phyloP scores from a whole-genome alignment of 2,329 filamentous ascomycete genomes.

The Ophiostoma angusticollis region DNA sequence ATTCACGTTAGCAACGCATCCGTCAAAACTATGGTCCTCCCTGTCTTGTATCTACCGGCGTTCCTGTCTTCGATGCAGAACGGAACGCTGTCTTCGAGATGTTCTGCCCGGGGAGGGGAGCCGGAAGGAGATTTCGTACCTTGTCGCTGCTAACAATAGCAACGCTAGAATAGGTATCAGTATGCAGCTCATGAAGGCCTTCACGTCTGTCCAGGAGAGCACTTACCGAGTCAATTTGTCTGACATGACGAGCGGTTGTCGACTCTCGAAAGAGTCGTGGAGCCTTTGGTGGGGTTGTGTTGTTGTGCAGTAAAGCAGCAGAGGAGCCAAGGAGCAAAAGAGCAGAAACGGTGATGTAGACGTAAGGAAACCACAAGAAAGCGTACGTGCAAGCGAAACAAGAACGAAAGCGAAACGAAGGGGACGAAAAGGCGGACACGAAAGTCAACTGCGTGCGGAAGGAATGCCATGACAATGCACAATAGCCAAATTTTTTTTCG shows the following conservation, averaged over 20 bases:
- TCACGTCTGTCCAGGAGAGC: not conserved
- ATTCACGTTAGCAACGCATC: conserved; percentile 22
- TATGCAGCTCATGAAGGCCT: no score
- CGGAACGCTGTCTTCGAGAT: conserved; percentile 5
- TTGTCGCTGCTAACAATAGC: conserved; percentile 99
- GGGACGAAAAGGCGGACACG: not conserved
- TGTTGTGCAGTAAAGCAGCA: not conserved
- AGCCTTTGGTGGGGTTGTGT: conserved; percentile 9
- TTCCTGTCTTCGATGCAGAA: no score
- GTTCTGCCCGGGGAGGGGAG: conserved; percentile 28
- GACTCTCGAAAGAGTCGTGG: not conserved
- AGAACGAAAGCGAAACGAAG: not conserved
- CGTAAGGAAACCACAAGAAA: not conserved
- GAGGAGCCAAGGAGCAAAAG: not conserved
- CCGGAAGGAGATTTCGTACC: conserved; percentile 39
- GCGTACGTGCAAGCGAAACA: not conserved
- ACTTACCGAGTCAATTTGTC: conserved; percentile 65
- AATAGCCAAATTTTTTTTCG: conserved; percentile 9
- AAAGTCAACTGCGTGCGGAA: conserved; percentile 5
- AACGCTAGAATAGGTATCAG: conserved; percentile 53
- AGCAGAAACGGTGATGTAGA: no score
- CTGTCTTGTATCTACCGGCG: not conserved
- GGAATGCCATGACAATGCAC: conserved; percentile 8
- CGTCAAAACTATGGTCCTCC: not conserved
- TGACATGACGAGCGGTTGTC: conserved; percentile 8